Evolutionary conservation across 306 rosid species (phyloP).

Genomic region (Mimosa bimucronata): DNA sequence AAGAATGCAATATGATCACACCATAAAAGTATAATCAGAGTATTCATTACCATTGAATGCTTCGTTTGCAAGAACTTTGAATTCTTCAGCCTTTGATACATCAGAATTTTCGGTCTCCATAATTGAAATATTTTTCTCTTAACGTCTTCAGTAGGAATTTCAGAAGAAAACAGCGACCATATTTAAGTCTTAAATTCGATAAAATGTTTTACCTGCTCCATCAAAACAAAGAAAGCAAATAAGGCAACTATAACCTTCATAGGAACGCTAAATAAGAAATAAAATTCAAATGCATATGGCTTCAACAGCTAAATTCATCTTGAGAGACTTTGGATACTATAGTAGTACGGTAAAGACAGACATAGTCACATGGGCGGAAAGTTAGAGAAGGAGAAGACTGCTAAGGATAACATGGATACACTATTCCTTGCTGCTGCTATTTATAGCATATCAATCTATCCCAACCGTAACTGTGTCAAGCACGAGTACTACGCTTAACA

Average conservation of each 20-base stretch:
- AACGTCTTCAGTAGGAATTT: constrained; percentile 33
- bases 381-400: background rate
- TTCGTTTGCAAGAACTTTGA: constrained; percentile 78
- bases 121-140: constrained; percentile 38
- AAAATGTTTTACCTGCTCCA: constrained; percentile 36
- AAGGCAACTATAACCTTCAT: constrained; percentile 8
- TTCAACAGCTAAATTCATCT: constrained; percentile 16
- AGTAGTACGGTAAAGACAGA: background rate
- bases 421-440: no score
- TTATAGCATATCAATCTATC: no score
- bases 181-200: constrained; percentile 24
- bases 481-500: no score
- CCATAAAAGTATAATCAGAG: constrained; percentile 6
- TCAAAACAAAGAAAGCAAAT: constrained; percentile 22
- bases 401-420: background rate
- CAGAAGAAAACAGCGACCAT: constrained; percentile 46
- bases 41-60: constrained; percentile 73
- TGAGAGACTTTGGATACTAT: background rate
- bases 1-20: constrained; percentile 24
- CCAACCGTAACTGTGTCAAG: no score
- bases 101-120: constrained; percentile 70
- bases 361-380: background rate
- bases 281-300: constrained; percentile 5
- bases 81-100: constrained; percentile 69
- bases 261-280: background rate